Evolutionary conservation across 208 protist genomes (phyloP), one percentile per base, ranked within the genome.

Genomic region (Endotrypanum monterogeii): DNA sequence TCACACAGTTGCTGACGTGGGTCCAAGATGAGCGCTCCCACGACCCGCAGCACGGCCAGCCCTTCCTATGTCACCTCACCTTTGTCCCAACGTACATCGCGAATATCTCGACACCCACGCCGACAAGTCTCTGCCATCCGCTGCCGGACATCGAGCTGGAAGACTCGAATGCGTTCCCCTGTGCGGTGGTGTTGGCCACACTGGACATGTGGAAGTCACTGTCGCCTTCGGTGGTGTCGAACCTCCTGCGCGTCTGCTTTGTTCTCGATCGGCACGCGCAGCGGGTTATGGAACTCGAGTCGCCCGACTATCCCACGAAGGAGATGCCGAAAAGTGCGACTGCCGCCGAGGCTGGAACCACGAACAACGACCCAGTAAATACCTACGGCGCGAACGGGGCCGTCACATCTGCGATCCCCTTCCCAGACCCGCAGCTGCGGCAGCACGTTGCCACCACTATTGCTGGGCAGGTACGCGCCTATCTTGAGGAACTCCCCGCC

Each of bases 161-260:
- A 55, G 67, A 74, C 60, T 50, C 74, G 11, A 68, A 60, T 58
- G 60, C 69, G 3, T 81, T 76, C 25, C 76, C 80, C 23, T 76
- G 71, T 39, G 76, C 76, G 1, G 78, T 88, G 7, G 78, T 94
- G 46, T 48, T 78, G 11, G 77, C 76, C 35, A 80, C 73, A 7
- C 41, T 41, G 9, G 84, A 93, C 52, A 80, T 93, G 52, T 94
- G 90, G 88, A 55, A 54, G 41, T 70, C 78, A 54, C 74, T 93
- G 63, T 70, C 82, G 58, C 56, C 79, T 6, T 56, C 52, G 1
- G 32, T 62, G 30, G 82, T 82, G 58, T 92, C 85, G 20, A 74
- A 89, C 74, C 48, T 90, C 25, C 80, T 94, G 46, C 86, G 85
- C 44, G 73, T 84, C 73, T 75, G 90, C 69, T 77, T 87, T 28